These are phyloP conservation scores for Thalassiosira livingstoniorum DNA, from an alignment of 352 stramenopile species.

Conservation along the genomic window DNA sequence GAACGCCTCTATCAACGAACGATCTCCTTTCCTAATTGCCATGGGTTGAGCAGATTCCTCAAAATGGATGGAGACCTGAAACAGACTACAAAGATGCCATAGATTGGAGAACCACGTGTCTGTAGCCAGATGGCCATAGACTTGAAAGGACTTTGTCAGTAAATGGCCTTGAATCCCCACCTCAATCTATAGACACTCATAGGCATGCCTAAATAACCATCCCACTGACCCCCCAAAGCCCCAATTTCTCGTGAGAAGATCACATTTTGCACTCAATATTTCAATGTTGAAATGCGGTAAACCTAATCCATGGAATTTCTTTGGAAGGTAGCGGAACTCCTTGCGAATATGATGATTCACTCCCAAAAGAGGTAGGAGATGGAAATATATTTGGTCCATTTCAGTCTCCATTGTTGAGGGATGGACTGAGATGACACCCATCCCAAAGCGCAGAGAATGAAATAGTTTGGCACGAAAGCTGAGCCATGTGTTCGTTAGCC, in stretches of 20 bases:
- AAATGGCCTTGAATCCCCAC: not conserved
- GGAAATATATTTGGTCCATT: slow-evolving; percentile 19
- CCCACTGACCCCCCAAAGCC: not conserved
- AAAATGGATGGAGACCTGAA: too few relatives aligned
- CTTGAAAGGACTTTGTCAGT: not conserved
- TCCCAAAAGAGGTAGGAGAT: not conserved
- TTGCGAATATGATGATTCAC: slow-evolving; percentile 34
- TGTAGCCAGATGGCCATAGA: not conserved
- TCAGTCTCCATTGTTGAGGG: not conserved
- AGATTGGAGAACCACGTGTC: too few relatives aligned
- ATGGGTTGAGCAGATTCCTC: too few relatives aligned
- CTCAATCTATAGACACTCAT: slow-evolving; percentile 21
- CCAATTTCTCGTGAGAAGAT: slow-evolving; percentile 4
- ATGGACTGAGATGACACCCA: too few relatives aligned
- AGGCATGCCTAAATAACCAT: not conserved
- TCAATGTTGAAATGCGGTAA: slow-evolving; percentile 27
- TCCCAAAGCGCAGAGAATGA: too few relatives aligned
- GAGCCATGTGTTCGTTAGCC: too few relatives aligned
- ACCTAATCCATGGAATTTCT: slow-evolving; percentile 29
- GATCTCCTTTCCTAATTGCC: too few relatives aligned
- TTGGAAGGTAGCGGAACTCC: slow-evolving; percentile 12
- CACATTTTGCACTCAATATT: slow-evolving; percentile 1
- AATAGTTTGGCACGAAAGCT: too few relatives aligned
- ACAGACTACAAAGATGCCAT: too few relatives aligned
- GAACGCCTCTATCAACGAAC: too few relatives aligned